Evolutionary conservation across 2,329 filamentous ascomycete genomes (phyloP).

Genomic region (Madurella mycetomatis): DNA sequence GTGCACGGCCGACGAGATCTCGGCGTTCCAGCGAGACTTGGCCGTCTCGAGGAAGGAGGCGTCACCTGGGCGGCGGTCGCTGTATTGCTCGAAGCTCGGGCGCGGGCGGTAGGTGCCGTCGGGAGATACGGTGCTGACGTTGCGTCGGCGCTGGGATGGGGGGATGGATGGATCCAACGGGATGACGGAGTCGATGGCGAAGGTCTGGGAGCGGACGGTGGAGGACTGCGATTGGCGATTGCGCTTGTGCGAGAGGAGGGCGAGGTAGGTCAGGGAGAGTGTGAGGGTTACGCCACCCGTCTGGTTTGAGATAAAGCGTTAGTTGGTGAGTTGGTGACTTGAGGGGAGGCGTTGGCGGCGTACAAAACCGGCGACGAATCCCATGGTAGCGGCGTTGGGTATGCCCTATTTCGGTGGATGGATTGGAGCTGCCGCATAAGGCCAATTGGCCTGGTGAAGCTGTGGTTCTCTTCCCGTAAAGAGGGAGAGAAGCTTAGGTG

Average conservation of each 20-base stretch:
- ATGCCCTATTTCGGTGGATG: neutral
- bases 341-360: slow-evolving; percentile 29
- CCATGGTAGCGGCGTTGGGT: slow-evolving; percentile 46
- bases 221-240: slow-evolving; percentile 58
- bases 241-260: slow-evolving; percentile 64
- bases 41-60: slow-evolving; percentile 57
- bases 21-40: slow-evolving; percentile 75
- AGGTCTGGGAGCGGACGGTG: slow-evolving; percentile 53
- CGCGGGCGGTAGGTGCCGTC: slow-evolving; percentile 27
- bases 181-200: slow-evolving; percentile 47
- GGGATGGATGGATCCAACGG: slow-evolving; percentile 29
- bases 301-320: slow-evolving; percentile 37
- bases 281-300: slow-evolving; percentile 73
- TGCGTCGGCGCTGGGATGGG: slow-evolving; percentile 6
- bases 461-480: neutral
- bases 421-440: slow-evolving; percentile 9
- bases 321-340: neutral
- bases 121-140: slow-evolving; percentile 32
- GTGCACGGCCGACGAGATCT: slow-evolving; percentile 62
- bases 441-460: slow-evolving; percentile 5
- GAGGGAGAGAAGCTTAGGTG: neutral
- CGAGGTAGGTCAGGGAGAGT: slow-evolving; percentile 67
- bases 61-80: slow-evolving; percentile 43
- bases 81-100: slow-evolving; percentile 37
- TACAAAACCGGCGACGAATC: slow-evolving; percentile 72